A percentile compares a stretch with the other conserved stretches of the same genome.
These are phyloP conservation scores for Salix viminalis DNA, from an alignment of 345 rosid genomes.

Conservation along the genomic window DNA sequence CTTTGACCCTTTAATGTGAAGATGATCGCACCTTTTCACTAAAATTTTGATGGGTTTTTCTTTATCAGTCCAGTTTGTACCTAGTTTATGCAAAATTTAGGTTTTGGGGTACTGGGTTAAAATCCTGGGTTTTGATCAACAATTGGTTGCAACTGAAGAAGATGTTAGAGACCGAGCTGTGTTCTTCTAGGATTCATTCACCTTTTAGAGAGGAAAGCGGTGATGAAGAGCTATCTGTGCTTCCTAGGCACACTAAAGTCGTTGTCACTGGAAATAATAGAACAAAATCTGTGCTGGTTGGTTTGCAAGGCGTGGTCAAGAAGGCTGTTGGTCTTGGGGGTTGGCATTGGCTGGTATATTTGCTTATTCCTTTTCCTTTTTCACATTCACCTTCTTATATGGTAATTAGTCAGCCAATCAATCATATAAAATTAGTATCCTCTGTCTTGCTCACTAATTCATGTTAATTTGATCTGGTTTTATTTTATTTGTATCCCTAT, in stretches of 20 bases:
- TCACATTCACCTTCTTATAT: not conserved
- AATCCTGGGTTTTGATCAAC: slow-evolving; percentile 3
- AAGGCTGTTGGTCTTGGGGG: slow-evolving; percentile 77
- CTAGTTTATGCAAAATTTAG: not conserved
- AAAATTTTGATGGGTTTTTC: slow-evolving; percentile 8
- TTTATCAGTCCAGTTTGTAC: no score
- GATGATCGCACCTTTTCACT: not conserved
- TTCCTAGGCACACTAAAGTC: slow-evolving; percentile 67
- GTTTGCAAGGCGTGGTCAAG: slow-evolving; percentile 70
- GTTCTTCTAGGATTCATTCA: slow-evolving; percentile 42
- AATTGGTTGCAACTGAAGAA: not conserved
- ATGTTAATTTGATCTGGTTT: not conserved
- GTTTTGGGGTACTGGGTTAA: slow-evolving; percentile 1
- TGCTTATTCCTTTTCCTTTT: not conserved
- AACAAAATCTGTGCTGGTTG: slow-evolving; percentile 65
- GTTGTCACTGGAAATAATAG: slow-evolving; percentile 67
- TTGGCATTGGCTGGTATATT: slow-evolving; percentile 76
- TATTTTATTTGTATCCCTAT: not conserved
- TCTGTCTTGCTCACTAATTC: not conserved
- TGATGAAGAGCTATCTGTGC: slow-evolving; percentile 67
- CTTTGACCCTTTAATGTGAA: not conserved
- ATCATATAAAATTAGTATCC: not conserved
- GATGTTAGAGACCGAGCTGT: slow-evolving; percentile 45
- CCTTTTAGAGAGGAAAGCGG: slow-evolving; percentile 57
- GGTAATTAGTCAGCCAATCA: not conserved